Base-by-base conservation (phyloP, 345 rosid species). In the Murraya paniculata region DNA sequence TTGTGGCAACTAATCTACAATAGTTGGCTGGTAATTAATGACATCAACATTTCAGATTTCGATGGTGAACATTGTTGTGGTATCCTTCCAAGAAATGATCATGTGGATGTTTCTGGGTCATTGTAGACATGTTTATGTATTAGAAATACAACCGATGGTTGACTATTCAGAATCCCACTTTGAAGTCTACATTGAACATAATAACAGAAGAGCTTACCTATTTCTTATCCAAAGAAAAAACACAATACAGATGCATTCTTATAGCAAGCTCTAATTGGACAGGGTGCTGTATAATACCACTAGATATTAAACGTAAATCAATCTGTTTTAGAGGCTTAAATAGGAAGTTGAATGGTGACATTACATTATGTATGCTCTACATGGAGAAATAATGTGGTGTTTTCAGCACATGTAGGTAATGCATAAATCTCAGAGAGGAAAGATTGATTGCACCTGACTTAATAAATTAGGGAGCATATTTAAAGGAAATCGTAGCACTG, bases 381-480 rank as follows among this genome's bases (percentile, higher is more conserved):
- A 45, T 27, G 73, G 35, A 35, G 70, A 56, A 69, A 45, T 9
- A 69, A 69, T 41, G 24, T 45, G 58, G 4, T 69, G 35, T 22
- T 68, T 68, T 68, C 33, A 27, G 30, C 24, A 69, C 19, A 27
- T 2, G 31, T 25, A 0, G 35, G 50, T 45, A 48, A 21, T 35
- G 31, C 24, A 41, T 25, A 55, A 55, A 28, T 27, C 6, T 8
- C 61, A 66, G 39, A 48, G 69, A 55, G 78, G 74, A 64, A 77
- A 77, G n/a, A 36, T 71, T 58, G 61, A 48, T 19, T 28, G 9
- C 71, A 96, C 97, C 98, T 92, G 97, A 78, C 95, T 92, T 71
- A 94, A 88, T 74, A 92, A 85, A 78, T 92, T 96, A 55, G 98
- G 98, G 79, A 96, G 93, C 90, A 87, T 85, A 79, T 91, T 90